phyloP scores from a whole-genome alignment of 495 filamentous ascomycete species.

The Chlorociboria aeruginascens region DNA sequence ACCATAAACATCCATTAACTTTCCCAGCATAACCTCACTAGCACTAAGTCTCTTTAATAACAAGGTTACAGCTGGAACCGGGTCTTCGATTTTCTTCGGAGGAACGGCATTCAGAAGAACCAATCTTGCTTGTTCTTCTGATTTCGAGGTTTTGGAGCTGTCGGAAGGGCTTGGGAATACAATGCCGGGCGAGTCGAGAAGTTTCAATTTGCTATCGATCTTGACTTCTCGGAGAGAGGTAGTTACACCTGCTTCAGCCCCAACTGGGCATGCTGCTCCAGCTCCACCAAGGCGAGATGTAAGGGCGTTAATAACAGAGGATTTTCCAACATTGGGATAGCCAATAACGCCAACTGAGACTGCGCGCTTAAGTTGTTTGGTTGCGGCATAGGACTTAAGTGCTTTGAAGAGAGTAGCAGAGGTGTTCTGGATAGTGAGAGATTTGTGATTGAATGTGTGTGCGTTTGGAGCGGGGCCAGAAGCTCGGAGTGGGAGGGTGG shows the following conservation, averaged over 20 bases:
- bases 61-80: constrained; percentile 70
- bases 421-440: constrained; percentile 76
- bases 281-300: constrained; percentile 63
- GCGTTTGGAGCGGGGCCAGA: constrained; percentile 75
- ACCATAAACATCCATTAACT: constrained; percentile 70
- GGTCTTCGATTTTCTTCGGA: constrained; percentile 87
- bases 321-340: constrained; percentile 96
- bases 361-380: constrained; percentile 74
- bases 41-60: constrained; percentile 67
- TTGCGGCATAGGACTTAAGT: constrained; percentile 80
- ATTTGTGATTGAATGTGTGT: constrained; percentile 83
- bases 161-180: constrained; percentile 62
- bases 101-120: constrained; percentile 85
- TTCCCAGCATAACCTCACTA: constrained; percentile 56
- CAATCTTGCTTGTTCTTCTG: constrained; percentile 70
- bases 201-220: constrained; percentile 85
- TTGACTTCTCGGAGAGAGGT: constrained; percentile 83
- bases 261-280: constrained; percentile 65
- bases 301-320: constrained; percentile 91
- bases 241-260: constrained; percentile 89
- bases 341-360: constrained; percentile 90
- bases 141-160: constrained; percentile 42
- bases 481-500: constrained; percentile 82
- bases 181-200: constrained; percentile 92
- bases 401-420: constrained; percentile 80